A percentile compares a stretch with the other conserved stretches of the same genome.
These are phyloP conservation scores for Hirschfeldia incana DNA, from an alignment of 345 rosid species.

Conservation along the genomic window DNA sequence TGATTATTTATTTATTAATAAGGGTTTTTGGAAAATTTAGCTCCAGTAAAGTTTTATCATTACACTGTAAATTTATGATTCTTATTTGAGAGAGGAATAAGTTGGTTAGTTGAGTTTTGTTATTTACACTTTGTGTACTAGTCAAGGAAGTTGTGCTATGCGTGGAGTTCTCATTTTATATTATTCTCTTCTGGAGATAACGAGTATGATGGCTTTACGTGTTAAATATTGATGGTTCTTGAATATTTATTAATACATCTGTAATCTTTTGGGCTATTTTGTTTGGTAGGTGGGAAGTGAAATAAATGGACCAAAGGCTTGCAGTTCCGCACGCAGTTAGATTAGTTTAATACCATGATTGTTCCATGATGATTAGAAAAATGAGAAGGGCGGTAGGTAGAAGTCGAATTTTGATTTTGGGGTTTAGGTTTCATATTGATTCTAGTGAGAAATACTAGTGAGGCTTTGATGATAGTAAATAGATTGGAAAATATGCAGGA, in stretches of 20 bases:
- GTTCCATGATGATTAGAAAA: constrained; percentile 2
- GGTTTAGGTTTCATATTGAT: background rate
- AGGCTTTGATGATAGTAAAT: too few species aligned
- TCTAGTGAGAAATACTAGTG: too few species aligned
- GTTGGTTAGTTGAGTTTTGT: constrained; percentile 30
- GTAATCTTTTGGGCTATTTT: background rate
- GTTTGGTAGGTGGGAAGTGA: constrained; percentile 16
- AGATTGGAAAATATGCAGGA: too few species aligned
- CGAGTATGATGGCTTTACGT: background rate
- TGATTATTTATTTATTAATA: constrained; percentile 31
- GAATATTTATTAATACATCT: background rate
- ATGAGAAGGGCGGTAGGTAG: constrained; percentile 10
- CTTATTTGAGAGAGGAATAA: constrained; percentile 30
- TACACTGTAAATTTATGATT: constrained; percentile 38
- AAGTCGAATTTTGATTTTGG: constrained; percentile 13
- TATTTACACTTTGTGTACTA: constrained; percentile 1
- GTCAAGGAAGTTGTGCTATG: constrained; percentile 12
- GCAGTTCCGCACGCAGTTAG: background rate
- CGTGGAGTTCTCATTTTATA: constrained; percentile 4
- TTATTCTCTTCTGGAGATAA: background rate
- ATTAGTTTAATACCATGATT: background rate
- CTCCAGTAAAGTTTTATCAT: constrained; percentile 7
- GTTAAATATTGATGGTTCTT: background rate
- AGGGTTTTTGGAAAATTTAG: constrained; percentile 1
- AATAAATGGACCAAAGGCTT: background rate